A percentile compares a stretch with the other conserved stretches of the same genome.
phyloP scores from a whole-genome alignment of 345 rosid genomes.

The Gossypium thurberi region DNA sequence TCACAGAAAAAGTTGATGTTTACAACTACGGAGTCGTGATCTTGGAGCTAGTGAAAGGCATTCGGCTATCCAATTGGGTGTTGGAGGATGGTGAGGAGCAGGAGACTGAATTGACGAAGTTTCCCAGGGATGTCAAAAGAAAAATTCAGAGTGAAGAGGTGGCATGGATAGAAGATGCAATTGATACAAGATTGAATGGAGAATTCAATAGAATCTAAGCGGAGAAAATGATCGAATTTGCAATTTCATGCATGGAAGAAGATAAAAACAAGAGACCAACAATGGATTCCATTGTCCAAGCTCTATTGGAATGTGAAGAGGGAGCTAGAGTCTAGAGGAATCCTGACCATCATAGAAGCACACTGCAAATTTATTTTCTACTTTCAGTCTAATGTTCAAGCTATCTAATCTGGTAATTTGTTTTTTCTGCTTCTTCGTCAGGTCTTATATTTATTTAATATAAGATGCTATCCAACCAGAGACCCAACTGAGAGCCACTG shows the following conservation, averaged over 20 bases:
- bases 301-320: slow-evolving; percentile 18
- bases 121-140: slow-evolving; percentile 23
- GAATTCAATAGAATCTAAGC: background rate
- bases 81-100: slow-evolving; percentile 20
- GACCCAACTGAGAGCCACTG: too few relatives aligned
- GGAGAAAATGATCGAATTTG: slow-evolving; percentile 13
- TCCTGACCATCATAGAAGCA: too few relatives aligned
- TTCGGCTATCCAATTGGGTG: background rate
- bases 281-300: slow-evolving; percentile 25
- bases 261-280: slow-evolving; percentile 15
- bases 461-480: too few relatives aligned
- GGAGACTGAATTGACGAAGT: slow-evolving; percentile 25
- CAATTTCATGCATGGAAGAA: slow-evolving; percentile 8
- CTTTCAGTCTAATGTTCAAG: too few relatives aligned
- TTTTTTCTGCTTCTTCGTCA: too few relatives aligned
- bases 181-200: background rate
- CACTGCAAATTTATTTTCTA: too few relatives aligned
- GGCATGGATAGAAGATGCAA: too few relatives aligned
- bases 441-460: too few relatives aligned
- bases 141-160: slow-evolving; percentile 17
- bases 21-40: slow-evolving; percentile 25
- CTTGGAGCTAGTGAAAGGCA: slow-evolving; percentile 39
- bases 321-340: background rate
- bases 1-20: slow-evolving; percentile 29
- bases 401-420: too few relatives aligned